Percentiles rank a stretch among this genome's conserved stretches.
These are phyloP conservation scores for Tuber indicum DNA, from an alignment of 495 filamentous ascomycete genomes.

Conservation along the genomic window DNA sequence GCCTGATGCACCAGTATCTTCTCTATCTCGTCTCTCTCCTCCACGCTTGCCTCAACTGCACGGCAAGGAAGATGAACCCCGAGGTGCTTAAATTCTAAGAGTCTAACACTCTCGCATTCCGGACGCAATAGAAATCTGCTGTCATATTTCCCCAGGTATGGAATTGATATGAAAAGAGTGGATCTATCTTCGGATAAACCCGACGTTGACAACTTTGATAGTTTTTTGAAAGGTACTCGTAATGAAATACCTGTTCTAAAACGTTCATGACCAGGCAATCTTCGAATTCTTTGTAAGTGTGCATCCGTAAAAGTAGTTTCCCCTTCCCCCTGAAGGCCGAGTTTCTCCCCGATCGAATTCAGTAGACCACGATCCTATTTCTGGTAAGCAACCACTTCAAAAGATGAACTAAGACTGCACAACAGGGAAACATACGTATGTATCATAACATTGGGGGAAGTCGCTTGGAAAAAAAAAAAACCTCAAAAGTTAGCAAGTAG, in stretches of 20 bases:
- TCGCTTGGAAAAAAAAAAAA: background rate
- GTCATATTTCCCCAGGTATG: background rate
- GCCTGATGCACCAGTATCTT: background rate
- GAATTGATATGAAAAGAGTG: background rate
- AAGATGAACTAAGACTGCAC: background rate
- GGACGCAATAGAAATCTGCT: background rate
- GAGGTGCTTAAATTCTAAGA: background rate
- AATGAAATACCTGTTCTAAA: too few species aligned
- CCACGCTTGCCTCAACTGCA: background rate
- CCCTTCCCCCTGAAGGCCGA: background rate
- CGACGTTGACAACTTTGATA: too few species aligned
- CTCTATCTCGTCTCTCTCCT: background rate
- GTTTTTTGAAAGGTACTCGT: background rate
- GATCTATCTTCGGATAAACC: background rate
- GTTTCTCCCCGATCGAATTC: background rate
- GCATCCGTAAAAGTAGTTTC: background rate
- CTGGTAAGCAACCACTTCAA: background rate
- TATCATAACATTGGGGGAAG: background rate
- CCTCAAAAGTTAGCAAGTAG: background rate
- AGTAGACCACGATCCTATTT: too few species aligned
- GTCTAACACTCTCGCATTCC: background rate
- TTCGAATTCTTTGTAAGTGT: background rate
- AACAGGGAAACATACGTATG: background rate
- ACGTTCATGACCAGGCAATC: too few species aligned
- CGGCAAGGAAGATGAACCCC: background rate